Percentiles rank a stretch among this genome's conserved stretches.
phyloP scores from a whole-genome alignment of 2,329 filamentous ascomycete genomes.

The Aspergillus hiratsukae region DNA sequence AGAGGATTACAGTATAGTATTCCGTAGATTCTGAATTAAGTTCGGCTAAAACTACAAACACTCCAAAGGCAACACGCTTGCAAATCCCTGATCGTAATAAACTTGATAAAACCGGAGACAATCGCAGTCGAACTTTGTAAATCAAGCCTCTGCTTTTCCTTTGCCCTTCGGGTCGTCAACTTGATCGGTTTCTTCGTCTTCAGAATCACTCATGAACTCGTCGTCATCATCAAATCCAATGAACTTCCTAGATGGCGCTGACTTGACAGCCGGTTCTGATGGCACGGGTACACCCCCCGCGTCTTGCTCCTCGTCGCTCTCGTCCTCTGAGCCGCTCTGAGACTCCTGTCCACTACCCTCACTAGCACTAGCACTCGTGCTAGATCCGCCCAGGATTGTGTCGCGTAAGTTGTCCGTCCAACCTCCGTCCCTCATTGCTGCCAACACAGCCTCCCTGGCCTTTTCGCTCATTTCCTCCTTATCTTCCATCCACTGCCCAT shows the following conservation, averaged over 20 bases:
- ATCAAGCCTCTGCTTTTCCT: constrained; percentile 33
- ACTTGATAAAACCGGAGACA: constrained; percentile 18
- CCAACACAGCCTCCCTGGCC: constrained; percentile 70
- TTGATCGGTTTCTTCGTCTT: constrained; percentile 28
- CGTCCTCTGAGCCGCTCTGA: constrained; percentile 30
- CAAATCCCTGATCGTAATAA: background rate
- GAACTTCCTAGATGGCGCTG: constrained; percentile 33
- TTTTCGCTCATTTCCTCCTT: constrained; percentile 87
- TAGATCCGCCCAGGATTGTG: constrained; percentile 30
- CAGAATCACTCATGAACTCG: constrained; percentile 43
- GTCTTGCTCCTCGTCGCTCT: constrained; percentile 38
- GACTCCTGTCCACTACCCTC: constrained; percentile 32
- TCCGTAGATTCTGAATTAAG: background rate
- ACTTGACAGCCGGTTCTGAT: constrained; percentile 21
- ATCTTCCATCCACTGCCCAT: constrained; percentile 91
- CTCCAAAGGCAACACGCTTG: background rate
- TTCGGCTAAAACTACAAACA: background rate
- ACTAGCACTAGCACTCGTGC: constrained; percentile 36
- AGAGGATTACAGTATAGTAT: background rate
- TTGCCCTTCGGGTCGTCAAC: constrained; percentile 27
- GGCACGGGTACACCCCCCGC: constrained; percentile 25
- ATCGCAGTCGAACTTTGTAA: background rate
- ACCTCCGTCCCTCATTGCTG: constrained; percentile 61
- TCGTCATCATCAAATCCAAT: constrained; percentile 48
- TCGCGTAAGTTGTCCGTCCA: constrained; percentile 43